A percentile compares a stretch with the other conserved stretches of the same genome.
Conservation (phyloP, 495 filamentous ascomycete species). For the Trichoderma asperelloides region DNA sequence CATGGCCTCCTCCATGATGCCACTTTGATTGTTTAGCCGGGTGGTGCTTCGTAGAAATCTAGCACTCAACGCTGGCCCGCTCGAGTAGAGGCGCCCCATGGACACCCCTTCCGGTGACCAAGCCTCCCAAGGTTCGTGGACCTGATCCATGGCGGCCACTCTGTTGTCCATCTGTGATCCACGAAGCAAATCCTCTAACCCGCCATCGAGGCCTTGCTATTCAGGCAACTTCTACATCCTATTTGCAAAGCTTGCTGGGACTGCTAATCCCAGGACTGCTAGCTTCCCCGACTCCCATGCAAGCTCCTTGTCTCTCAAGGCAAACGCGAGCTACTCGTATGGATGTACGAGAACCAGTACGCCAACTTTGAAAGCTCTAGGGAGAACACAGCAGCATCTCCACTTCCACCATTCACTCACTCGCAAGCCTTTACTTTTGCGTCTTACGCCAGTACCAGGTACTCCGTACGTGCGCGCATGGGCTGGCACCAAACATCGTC, state of each 20-base stretch:
- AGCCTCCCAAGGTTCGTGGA: neutral
- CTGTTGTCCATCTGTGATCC: neutral
- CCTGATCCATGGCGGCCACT: neutral
- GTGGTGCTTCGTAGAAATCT: constrained; percentile 2
- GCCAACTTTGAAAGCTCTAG: neutral
- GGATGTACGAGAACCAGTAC: too few species aligned
- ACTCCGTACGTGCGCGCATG: neutral
- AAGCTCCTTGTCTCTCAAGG: neutral
- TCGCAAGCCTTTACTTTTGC: neutral
- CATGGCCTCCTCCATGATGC: constrained; percentile 3
- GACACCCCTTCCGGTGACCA: neutral
- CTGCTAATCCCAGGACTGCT: constrained; percentile 3
- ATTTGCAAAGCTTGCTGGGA: neutral
- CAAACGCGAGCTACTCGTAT: neutral
- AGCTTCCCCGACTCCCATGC: constrained; percentile 3
- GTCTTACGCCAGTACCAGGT: neutral
- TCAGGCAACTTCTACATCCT: neutral
- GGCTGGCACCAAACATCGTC: neutral
- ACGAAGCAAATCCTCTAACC: neutral
- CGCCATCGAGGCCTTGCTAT: neutral
- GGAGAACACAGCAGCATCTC: neutral
- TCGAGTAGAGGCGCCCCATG: neutral
- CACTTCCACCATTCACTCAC: neutral
- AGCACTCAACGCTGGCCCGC: neutral
- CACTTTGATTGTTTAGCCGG: constrained; percentile 7